phyloP scores from a whole-genome alignment of 2,329 filamentous ascomycete species.

The Gaeumannomyces tritici region DNA sequence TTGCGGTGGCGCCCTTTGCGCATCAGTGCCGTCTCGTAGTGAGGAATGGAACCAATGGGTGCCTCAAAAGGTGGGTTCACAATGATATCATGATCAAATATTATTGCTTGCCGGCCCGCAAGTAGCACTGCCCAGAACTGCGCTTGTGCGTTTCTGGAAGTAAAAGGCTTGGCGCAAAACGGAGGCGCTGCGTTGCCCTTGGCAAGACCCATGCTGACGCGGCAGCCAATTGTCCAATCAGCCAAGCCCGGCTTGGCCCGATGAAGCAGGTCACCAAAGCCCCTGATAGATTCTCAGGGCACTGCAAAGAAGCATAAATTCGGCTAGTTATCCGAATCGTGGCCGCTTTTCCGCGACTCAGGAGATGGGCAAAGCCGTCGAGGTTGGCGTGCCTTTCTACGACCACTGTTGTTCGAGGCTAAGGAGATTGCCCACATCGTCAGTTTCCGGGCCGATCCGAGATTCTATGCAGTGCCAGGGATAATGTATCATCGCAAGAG shows the following conservation, averaged over 20 bases:
- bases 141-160: neutral
- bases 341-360: neutral
- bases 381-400: too few relatives aligned
- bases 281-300: too few relatives aligned
- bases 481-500: too few relatives aligned
- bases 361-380: too few relatives aligned
- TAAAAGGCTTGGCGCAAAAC: neutral
- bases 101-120: neutral
- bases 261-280: neutral
- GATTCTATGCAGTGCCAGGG: neutral
- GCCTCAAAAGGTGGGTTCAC: neutral
- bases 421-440: too few relatives aligned
- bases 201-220: neutral
- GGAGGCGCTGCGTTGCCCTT: neutral
- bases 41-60: neutral
- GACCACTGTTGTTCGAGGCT: too few relatives aligned
- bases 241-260: neutral
- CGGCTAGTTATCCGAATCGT: neutral
- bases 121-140: neutral
- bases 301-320: neutral
- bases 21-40: neutral
- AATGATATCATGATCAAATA: neutral
- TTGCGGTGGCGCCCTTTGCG: neutral
- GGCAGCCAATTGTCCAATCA: neutral
- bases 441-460: neutral